These are phyloP conservation scores for Haematococcus lacustris DNA, from an alignment of 139 green algal genomes.

Conservation along the genomic window DNA sequence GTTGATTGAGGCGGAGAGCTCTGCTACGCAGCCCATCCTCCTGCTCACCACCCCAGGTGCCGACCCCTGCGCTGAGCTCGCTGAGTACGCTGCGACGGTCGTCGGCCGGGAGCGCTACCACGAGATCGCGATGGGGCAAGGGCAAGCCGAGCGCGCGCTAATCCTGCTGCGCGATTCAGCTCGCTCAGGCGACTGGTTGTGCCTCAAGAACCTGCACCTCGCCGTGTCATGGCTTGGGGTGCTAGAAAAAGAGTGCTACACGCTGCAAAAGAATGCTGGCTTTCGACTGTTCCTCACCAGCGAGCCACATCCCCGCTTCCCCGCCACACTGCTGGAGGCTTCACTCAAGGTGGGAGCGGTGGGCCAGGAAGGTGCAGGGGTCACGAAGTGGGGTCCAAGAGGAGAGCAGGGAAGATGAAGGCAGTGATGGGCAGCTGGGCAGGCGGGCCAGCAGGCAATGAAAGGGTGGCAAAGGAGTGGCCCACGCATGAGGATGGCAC, in stretches of 20 bases:
- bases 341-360: conserved; percentile 61
- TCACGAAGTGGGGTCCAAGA: too few species aligned
- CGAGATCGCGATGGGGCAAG: conserved; percentile 78
- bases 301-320: conserved; percentile 62
- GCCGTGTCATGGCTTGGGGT: conserved; percentile 60
- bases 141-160: conserved; percentile 62
- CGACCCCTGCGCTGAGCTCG: conserved; percentile 70
- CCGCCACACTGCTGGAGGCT: conserved; percentile 58
- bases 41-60: conserved; percentile 68
- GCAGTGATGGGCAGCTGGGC: too few species aligned
- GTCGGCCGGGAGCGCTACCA: conserved; percentile 31
- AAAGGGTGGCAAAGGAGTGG: too few species aligned
- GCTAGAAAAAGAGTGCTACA: conserved; percentile 62
- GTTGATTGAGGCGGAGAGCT: conserved; percentile 24
- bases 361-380: too few species aligned
- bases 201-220: conserved; percentile 82
- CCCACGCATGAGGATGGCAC: too few species aligned
- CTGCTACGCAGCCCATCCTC: conserved; percentile 47
- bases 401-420: too few species aligned
- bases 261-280: conserved; percentile 29
- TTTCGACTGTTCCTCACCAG: conserved; percentile 73
- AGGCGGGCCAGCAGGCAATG: too few species aligned
- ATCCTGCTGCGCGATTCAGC: conserved; percentile 60
- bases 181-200: conserved; percentile 60
- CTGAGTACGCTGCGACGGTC: conserved; percentile 41